A percentile compares a stretch with the other conserved stretches of the same genome.
Conservation (phyloP, 805 yeast genomes). For the Cyberlindnera amylophila region DNA sequence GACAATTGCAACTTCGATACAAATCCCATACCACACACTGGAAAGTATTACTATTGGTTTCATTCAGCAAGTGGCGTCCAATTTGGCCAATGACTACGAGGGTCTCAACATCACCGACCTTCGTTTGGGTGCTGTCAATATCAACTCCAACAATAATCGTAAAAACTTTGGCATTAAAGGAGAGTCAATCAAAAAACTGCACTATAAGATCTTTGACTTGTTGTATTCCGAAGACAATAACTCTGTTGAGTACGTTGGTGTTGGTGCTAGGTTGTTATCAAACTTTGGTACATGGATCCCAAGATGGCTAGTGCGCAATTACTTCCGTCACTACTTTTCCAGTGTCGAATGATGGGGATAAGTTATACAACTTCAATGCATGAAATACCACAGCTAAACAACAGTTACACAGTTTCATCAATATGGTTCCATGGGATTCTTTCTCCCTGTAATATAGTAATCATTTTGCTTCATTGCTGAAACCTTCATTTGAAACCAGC, state of each 20-base stretch:
- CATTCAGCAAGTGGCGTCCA: constrained; percentile 34
- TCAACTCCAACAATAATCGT: constrained; percentile 29
- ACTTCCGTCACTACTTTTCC: constrained; percentile 15
- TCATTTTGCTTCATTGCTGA: too few relatives aligned
- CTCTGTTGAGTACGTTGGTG: constrained; percentile 21
- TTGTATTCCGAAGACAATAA: constrained; percentile 18
- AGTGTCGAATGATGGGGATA: too few relatives aligned
- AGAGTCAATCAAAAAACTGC: constrained; percentile 16
- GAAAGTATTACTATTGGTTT: constrained; percentile 53
- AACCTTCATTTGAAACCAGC: too few relatives aligned
- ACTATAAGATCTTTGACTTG: constrained; percentile 25
- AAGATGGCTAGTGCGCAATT: constrained; percentile 18
- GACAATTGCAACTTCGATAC: constrained; percentile 48
- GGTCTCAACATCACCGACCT: constrained; percentile 40
- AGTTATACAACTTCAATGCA: too few relatives aligned
- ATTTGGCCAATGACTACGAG: constrained; percentile 38
- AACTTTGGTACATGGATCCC: constrained; percentile 22
- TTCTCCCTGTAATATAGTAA: too few relatives aligned
- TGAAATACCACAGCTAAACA: too few relatives aligned
- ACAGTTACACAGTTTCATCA: too few relatives aligned
- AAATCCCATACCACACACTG: constrained; percentile 60
- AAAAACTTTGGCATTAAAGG: constrained; percentile 23
- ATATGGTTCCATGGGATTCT: too few relatives aligned
- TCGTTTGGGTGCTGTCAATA: constrained; percentile 44
- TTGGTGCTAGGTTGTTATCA: constrained; percentile 23